Conservation (phyloP, 352 stramenopile genomes). For the Peronospora farinosa region DNA sequence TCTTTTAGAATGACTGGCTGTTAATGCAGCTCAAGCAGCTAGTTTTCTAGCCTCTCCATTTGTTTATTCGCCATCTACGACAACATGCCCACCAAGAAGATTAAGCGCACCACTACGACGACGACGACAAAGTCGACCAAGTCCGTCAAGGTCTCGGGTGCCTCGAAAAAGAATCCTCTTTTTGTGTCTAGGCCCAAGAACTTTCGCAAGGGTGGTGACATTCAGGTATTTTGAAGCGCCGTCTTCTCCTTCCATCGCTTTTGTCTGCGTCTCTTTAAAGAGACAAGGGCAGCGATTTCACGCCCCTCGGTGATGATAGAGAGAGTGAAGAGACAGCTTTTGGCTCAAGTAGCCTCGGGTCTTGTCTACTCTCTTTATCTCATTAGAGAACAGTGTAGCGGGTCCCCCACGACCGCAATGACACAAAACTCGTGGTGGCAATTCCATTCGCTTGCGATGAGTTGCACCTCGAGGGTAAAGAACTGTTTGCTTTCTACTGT, state of each 20-base stretch:
- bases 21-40: background rate
- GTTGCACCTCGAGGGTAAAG: constrained; percentile 74
- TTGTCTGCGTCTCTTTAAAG: constrained; percentile 2
- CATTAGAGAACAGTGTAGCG: constrained; percentile 61
- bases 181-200: constrained; percentile 92
- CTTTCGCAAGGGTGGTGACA: constrained; percentile 94
- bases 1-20: constrained; percentile 29
- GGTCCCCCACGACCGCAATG: constrained; percentile 88
- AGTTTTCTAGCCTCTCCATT: constrained; percentile 26
- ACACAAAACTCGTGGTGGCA: constrained; percentile 88
- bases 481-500: constrained; percentile 33
- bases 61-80: constrained; percentile 85
- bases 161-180: constrained; percentile 88
- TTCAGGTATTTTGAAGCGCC: constrained; percentile 84
- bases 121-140: constrained; percentile 52
- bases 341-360: background rate
- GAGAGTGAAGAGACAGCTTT: background rate
- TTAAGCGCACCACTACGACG: constrained; percentile 73
- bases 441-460: constrained; percentile 36
- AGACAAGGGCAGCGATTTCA: constrained; percentile 16
- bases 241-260: constrained; percentile 15
- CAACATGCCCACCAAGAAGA: constrained; percentile 84
- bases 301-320: constrained; percentile 17
- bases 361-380: background rate
- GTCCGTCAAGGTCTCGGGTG: constrained; percentile 60